phyloP scores from a whole-genome alignment of 1,284 basidiomycete genomes.

The Rhodofomes roseus region DNA sequence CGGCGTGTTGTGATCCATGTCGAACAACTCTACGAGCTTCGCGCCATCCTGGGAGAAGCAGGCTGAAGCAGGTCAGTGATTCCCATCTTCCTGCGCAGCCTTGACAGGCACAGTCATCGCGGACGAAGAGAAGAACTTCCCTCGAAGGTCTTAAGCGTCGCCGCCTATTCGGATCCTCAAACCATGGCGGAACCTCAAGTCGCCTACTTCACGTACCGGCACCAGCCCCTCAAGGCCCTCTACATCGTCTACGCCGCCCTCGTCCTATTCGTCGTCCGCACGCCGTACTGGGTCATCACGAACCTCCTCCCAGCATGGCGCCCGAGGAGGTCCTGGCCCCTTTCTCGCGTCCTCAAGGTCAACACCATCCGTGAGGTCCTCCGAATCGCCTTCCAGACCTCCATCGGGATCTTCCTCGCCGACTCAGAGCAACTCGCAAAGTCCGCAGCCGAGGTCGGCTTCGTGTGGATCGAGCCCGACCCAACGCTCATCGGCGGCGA shows the following conservation, averaged over 20 bases:
- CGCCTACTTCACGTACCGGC: no score
- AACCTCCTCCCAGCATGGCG: constrained; percentile 6
- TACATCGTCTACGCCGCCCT: background rate
- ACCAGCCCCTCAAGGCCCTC: no score
- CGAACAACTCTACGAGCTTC: no score
- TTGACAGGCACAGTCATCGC: no score
- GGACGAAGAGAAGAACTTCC: no score
- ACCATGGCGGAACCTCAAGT: no score
- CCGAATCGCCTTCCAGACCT: constrained; percentile 1
- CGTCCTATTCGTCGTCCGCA: constrained; percentile 11
- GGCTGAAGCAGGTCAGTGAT: no score
- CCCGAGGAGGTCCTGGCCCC: constrained; percentile 11
- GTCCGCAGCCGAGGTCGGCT: background rate
- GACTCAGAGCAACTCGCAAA: constrained; percentile 4
- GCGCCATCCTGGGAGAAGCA: no score
- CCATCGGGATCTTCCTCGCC: background rate
- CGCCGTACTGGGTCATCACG: constrained; percentile 13
- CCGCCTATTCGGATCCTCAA: no score
- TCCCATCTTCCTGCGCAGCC: no score
- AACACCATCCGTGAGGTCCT: constrained; percentile 5
- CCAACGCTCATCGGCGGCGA: constrained; percentile 14
- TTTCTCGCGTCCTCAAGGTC: constrained; percentile 13
- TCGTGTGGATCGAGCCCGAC: constrained; percentile 14
- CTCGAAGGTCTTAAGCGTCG: no score
- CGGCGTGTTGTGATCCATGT: no score